phyloP scores from a whole-genome alignment of 2,329 filamentous ascomycete genomes.

The Penicillium sp. region DNA sequence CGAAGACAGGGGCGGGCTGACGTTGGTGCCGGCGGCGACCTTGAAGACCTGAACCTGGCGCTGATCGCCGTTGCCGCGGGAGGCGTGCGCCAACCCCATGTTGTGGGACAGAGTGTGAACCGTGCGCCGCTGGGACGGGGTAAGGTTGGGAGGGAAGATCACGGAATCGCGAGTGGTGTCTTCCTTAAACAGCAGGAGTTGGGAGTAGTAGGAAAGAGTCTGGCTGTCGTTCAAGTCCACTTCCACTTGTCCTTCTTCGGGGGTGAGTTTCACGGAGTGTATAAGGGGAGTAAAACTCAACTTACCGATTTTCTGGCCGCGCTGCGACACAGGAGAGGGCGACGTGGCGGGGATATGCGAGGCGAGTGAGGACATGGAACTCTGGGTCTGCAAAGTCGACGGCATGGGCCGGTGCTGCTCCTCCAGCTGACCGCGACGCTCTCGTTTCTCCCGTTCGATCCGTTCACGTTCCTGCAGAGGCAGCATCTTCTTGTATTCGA shows the following conservation, averaged over 20 bases:
- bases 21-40: slow-evolving; percentile 50
- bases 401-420: slow-evolving; percentile 84
- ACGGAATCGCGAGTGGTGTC: slow-evolving; percentile 74
- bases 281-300: slow-evolving; percentile 13
- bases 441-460: slow-evolving; percentile 94
- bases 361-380: slow-evolving; percentile 77
- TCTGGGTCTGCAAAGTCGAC: slow-evolving; percentile 70
- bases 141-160: slow-evolving; percentile 76
- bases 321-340: slow-evolving; percentile 65
- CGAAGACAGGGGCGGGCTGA: slow-evolving; percentile 62
- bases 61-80: slow-evolving; percentile 81
- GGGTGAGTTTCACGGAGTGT: slow-evolving; percentile 6
- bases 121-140: slow-evolving; percentile 79
- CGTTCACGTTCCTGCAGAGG: slow-evolving; percentile 90
- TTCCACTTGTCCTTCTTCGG: slow-evolving; percentile 47
- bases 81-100: slow-evolving; percentile 87
- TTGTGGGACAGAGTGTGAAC: slow-evolving; percentile 95
- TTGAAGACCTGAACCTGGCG: slow-evolving; percentile 86
- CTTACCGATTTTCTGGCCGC: slow-evolving; percentile 39
- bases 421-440: slow-evolving; percentile 91
- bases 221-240: slow-evolving; percentile 89
- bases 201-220: slow-evolving; percentile 83
- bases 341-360: slow-evolving; percentile 63
- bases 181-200: slow-evolving; percentile 84
- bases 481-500: slow-evolving; percentile 99